Percentiles rank a stretch among this genome's conserved stretches.
phyloP scores from a whole-genome alignment of 768 basidiomycete species.

The Mycena olivaceomarginata region DNA sequence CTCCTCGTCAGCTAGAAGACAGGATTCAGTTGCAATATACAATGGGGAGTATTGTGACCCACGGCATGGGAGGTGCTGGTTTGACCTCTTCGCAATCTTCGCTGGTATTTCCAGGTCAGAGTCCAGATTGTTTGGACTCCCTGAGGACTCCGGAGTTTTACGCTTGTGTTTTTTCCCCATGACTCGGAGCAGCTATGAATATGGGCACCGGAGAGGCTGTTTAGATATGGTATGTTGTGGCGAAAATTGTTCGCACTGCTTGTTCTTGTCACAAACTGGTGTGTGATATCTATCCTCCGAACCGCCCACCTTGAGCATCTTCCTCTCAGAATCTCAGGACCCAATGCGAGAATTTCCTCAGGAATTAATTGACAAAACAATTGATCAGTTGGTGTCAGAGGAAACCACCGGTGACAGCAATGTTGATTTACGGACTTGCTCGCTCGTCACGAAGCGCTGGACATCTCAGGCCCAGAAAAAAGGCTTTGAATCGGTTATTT shows the following conservation, averaged over 20 bases:
- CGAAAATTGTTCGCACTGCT: background rate
- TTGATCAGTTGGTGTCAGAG: background rate
- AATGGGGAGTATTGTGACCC: background rate
- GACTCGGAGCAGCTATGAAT: background rate
- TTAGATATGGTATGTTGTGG: background rate
- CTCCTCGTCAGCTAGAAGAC: slow-evolving; percentile 17
- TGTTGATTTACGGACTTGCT: too few species aligned
- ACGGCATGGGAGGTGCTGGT: background rate
- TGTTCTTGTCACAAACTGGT: background rate
- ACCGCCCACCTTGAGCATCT: background rate
- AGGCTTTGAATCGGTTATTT: too few species aligned
- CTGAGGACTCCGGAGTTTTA: too few species aligned
- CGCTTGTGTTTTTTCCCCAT: background rate
- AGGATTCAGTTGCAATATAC: background rate
- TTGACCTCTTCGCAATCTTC: background rate
- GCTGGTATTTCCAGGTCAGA: background rate
- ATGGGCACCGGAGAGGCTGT: background rate
- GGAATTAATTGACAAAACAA: background rate
- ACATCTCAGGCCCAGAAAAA: too few species aligned
- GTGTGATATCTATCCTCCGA: background rate
- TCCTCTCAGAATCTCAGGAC: too few species aligned
- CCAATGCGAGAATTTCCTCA: background rate
- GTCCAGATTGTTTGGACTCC: background rate
- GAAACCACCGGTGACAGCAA: too few species aligned
- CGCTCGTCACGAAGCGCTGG: too few species aligned